Percentiles rank a stretch among this genome's conserved stretches.
phyloP scores from a whole-genome alignment of 1,139 yeast genomes.

The Blastobotrys petasosporus region DNA sequence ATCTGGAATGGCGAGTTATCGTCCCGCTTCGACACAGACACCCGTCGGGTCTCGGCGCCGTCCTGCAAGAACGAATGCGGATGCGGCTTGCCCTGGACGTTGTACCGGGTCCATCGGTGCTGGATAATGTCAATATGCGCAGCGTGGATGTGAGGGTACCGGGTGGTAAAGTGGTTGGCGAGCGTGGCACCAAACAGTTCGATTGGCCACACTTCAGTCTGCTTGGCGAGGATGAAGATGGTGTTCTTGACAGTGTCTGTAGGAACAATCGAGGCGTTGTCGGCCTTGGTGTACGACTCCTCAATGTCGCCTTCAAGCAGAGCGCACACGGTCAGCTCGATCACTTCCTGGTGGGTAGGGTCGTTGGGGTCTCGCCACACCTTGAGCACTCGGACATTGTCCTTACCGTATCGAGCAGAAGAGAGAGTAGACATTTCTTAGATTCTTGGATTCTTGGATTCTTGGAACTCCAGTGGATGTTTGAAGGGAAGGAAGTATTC shows the following conservation, averaged over 20 bases:
- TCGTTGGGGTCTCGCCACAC: constrained; percentile 70
- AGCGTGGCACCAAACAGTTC: constrained; percentile 84
- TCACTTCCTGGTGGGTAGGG: constrained; percentile 67
- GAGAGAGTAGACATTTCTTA: constrained; percentile 24
- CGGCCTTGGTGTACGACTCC: constrained; percentile 75
- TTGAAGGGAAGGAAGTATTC: too few species aligned
- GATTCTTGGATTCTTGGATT: too few species aligned
- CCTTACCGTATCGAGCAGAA: constrained; percentile 76
- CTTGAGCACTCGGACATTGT: constrained; percentile 82
- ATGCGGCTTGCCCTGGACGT: constrained; percentile 66
- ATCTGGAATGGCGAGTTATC: constrained; percentile 45
- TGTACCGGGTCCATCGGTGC: constrained; percentile 71
- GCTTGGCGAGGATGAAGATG: constrained; percentile 72
- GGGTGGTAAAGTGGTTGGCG: constrained; percentile 65
- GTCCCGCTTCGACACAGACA: constrained; percentile 46
- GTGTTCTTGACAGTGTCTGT: constrained; percentile 94
- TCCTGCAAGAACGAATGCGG: constrained; percentile 80
- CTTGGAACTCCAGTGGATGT: too few species aligned
- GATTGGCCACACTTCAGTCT: constrained; percentile 72
- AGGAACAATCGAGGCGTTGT: constrained; percentile 82
- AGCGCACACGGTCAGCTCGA: constrained; percentile 76
- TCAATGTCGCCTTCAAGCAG: constrained; percentile 75
- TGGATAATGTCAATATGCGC: constrained; percentile 63
- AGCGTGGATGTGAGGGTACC: constrained; percentile 71
- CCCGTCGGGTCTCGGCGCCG: constrained; percentile 72